Evolutionary conservation across 2,329 filamentous ascomycete species (phyloP), one percentile per base, ranked within the genome.

Genomic region (Cercospora canescens): DNA sequence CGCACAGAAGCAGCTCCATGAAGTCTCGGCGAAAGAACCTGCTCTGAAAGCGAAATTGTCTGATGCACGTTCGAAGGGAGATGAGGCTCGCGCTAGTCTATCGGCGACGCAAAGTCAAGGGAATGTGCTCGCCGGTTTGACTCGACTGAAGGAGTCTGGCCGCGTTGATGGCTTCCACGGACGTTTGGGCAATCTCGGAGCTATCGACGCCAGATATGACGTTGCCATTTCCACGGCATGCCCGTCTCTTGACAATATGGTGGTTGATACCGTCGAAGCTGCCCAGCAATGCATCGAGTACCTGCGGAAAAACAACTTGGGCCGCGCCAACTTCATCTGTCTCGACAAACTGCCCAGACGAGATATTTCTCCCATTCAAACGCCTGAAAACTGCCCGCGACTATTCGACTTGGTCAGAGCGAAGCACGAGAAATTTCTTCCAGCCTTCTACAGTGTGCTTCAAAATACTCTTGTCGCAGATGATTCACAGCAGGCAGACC

Each of bases 241-340:
- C 72, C 89, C 92, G 54, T 87, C 91, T 2, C 87, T 99, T 9
- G 93, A 99, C 79, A 97, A 98, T 76, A 94, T 99, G 79, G 94
- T 99, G 9, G 96, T 96, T 0, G 95, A 98, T 74, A 94, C 92
- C 0, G 94, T 98, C 14, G 95, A 98, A 74, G 92, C 93, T 65
- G 95, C 94, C 70, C 95, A 99, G 79, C 94, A 98, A 77, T 99
- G 96, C 79, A 98, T 99, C 69, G 95, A 98, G 76, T 95, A 99
- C 75, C 85, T 99, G 12, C 89, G 95, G 63, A 99, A 98, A 84
- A 99, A 97, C 74, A 97, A 97, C 72, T 88, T 99, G 3, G 95
- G 95, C 12, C 89, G 96, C 73, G 95, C 94, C 66, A 97, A 97
- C 81, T 98, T 99, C 78, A 98, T 99, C 74, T 92, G 95, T 71